These are phyloP conservation scores for Fistulifera solaris DNA, from an alignment of 108 stramenopile genomes.

Conservation along the genomic window DNA sequence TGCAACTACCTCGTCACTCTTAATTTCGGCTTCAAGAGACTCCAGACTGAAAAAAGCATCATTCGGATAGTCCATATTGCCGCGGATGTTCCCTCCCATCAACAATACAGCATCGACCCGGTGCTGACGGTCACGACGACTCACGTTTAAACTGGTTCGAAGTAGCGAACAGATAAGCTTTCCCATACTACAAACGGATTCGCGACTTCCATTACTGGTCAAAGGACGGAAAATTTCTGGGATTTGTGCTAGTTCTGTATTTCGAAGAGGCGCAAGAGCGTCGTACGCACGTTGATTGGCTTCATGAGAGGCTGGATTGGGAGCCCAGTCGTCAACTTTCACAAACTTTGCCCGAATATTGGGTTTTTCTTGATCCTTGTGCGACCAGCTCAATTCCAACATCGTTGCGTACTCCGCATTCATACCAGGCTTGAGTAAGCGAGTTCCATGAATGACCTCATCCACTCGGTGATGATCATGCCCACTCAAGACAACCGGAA, in stretches of 20 bases:
- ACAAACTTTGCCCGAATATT: conserved; percentile 23
- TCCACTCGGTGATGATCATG: conserved; percentile 49
- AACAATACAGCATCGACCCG: conserved; percentile 21
- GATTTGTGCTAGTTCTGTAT: conserved; percentile 34
- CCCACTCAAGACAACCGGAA: conserved; percentile 36
- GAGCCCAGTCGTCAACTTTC: conserved; percentile 18
- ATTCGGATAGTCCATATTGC: conserved; percentile 25
- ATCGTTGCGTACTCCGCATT: conserved; percentile 32
- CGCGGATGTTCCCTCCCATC: conserved; percentile 40
- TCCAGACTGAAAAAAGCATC: conserved; percentile 34
- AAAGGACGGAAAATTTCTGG: conserved; percentile 30
- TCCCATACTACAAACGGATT: conserved; percentile 35
- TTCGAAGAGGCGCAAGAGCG: conserved; percentile 23
- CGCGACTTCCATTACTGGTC: conserved; percentile 18
- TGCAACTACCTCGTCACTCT: conserved; percentile 28
- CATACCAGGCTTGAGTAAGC: conserved; percentile 37
- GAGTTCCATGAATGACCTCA: conserved; percentile 35
- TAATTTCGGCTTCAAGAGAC: conserved; percentile 35
- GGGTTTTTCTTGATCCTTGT: conserved; percentile 10
- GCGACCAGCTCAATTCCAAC: conserved; percentile 29
- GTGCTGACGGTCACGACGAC: conserved; percentile 9
- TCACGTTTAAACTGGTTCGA: conserved; percentile 20
- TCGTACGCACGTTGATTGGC: conserved; percentile 32
- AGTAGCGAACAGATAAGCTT: conserved; percentile 27
- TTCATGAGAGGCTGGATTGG: conserved; percentile 20